A percentile compares a stretch with the other conserved stretches of the same genome.
Evolutionary conservation across 2,329 filamentous ascomycete species (phyloP).

Genomic region (Capronia americana): DNA sequence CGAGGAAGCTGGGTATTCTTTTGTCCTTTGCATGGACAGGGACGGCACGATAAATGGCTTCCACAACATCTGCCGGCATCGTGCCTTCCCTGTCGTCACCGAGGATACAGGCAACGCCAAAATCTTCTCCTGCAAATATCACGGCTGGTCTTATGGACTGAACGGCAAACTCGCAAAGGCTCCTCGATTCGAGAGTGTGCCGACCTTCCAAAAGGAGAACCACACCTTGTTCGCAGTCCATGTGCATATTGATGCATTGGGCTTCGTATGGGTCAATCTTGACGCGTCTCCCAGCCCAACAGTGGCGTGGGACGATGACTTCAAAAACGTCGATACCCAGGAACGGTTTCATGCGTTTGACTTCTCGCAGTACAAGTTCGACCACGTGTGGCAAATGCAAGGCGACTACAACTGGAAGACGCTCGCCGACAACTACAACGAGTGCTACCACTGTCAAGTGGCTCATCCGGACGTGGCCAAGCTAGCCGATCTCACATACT

Average conservation of each 20-base stretch:
- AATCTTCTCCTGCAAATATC: constrained; percentile 66
- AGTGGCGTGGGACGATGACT: constrained; percentile 60
- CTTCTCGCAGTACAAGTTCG: constrained; percentile 62
- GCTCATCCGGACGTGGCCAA: constrained; percentile 63
- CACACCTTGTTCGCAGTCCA: constrained; percentile 58
- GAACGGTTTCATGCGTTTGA: constrained; percentile 54
- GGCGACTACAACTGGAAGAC: constrained; percentile 67
- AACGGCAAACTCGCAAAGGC: constrained; percentile 66
- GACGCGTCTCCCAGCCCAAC: constrained; percentile 41
- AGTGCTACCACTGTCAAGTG: constrained; percentile 60
- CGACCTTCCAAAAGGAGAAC: constrained; percentile 62
- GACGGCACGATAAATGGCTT: constrained; percentile 63
- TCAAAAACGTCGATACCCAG: constrained; percentile 56
- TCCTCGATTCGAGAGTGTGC: constrained; percentile 63
- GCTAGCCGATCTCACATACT: constrained; percentile 61
- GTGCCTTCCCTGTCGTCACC: constrained; percentile 62
- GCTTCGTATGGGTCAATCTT: constrained; percentile 38
- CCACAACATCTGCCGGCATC: constrained; percentile 68
- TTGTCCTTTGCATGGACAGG: constrained; percentile 60
- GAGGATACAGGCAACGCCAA: constrained; percentile 33
- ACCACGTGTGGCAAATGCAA: constrained; percentile 64
- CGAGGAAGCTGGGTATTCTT: constrained; percentile 56
- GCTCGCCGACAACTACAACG: constrained; percentile 69
- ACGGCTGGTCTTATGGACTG: constrained; percentile 68
- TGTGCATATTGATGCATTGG: constrained; percentile 30